These are phyloP conservation scores for Zangia roseola DNA, from an alignment of 768 basidiomycete species.

Conservation along the genomic window DNA sequence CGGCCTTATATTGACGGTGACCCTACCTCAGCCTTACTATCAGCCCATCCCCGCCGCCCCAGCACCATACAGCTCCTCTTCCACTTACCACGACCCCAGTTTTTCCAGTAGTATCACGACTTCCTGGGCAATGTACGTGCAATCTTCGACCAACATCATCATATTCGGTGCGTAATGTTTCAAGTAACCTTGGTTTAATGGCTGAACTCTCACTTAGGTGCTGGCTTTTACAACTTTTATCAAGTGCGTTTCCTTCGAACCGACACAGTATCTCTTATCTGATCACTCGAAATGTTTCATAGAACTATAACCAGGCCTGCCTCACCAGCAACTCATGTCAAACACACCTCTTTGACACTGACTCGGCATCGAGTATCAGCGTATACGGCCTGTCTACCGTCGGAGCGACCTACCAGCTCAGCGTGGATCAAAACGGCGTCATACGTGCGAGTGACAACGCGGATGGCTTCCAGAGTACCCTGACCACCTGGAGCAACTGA, in stretches of 20 bases:
- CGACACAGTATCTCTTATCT: neutral
- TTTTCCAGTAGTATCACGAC: slow-evolving; percentile 13
- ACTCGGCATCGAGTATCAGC: slow-evolving; percentile 35
- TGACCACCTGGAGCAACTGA: slow-evolving; percentile 28
- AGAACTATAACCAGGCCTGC: slow-evolving; percentile 42
- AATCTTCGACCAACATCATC: slow-evolving; percentile 39
- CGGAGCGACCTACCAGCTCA: slow-evolving; percentile 40
- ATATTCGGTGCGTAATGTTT: slow-evolving; percentile 37
- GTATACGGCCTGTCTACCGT: slow-evolving; percentile 48
- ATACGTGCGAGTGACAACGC: slow-evolving; percentile 34
- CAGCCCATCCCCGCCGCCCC: slow-evolving; percentile 45
- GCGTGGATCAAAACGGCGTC: slow-evolving; percentile 34
- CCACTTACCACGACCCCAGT: slow-evolving; percentile 40
- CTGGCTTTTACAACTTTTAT: slow-evolving; percentile 51
- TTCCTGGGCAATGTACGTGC: slow-evolving; percentile 16
- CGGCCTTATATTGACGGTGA: neutral
- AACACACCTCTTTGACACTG: slow-evolving; percentile 41
- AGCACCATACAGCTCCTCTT: slow-evolving; percentile 36
- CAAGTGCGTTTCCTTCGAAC: slow-evolving; percentile 20
- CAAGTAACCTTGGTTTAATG: slow-evolving; percentile 31
- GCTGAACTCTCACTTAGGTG: slow-evolving; percentile 32
- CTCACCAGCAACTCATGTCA: slow-evolving; percentile 37
- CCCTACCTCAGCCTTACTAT: slow-evolving; percentile 41
- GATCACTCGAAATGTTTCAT: neutral
- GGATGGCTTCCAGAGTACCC: slow-evolving; percentile 43